Evolutionary conservation across 441 rosid genomes (phyloP).

Genomic region (Eruca vesicaria): DNA sequence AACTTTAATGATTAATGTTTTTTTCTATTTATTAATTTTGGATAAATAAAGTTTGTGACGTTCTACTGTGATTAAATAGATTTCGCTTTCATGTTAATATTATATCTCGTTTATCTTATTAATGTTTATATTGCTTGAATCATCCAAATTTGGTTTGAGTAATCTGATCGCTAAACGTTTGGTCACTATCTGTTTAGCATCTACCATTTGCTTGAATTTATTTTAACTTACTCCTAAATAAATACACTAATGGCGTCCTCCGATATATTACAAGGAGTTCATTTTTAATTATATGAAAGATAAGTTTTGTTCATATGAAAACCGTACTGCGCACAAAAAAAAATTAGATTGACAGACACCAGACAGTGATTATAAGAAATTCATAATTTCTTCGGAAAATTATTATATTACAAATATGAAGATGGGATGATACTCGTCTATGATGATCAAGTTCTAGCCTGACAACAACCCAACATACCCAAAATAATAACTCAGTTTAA

Average conservation of each 20-base stretch:
- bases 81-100: neutral
- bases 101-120: neutral
- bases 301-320: too few species aligned
- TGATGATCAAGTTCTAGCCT: conserved; percentile 22
- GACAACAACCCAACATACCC: conserved; percentile 28
- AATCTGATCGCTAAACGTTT: neutral
- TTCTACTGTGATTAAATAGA: neutral
- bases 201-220: neutral
- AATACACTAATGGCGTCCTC: too few species aligned
- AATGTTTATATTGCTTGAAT: neutral
- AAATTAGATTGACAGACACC: too few species aligned
- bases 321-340: too few species aligned
- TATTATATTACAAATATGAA: neutral
- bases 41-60: neutral
- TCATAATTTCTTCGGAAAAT: too few species aligned
- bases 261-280: too few species aligned
- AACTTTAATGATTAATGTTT: neutral
- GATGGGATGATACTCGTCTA: conserved; percentile 20
- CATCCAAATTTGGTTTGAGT: neutral
- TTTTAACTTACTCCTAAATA: too few species aligned
- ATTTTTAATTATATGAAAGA: too few species aligned
- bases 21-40: too few species aligned
- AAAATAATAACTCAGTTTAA: neutral
- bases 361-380: too few species aligned
- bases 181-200: neutral